Evolutionary conservation across 306 rosid species (phyloP), one percentile per base, ranked within the genome.

Genomic region (Quercus dentata): DNA sequence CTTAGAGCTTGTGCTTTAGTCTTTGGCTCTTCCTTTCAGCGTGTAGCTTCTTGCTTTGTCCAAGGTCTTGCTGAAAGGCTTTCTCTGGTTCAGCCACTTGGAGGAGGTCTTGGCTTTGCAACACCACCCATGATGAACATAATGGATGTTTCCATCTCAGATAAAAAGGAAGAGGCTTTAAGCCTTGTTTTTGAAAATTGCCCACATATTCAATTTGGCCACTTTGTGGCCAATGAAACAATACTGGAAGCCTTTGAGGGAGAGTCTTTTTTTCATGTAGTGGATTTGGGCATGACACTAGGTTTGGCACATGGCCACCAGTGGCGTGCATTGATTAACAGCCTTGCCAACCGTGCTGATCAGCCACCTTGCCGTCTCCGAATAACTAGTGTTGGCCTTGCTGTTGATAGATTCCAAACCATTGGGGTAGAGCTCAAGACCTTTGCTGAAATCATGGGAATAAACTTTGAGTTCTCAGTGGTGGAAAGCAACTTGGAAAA

Each of bases 191-290:
- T 92, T 65, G 91, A 91, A 18, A 88, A 83, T 33, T 91, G 93
- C 77, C 97, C 98, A 33, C 90, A 94, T 10, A 88, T 94, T 59
- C 89, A 88, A n/a, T 92, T 92, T 57, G 97, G 97, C 61, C 98
- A 94, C 76, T 92, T 85, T 79, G 91, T 92, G 54, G 97, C 95
- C 73, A 92, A 88, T 76, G 74, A 85, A 31, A 77, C 83, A 76
- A 91, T 94, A 86, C 78, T 92, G 90, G 98, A 94, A 94, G 99
- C 94, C 94, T 91, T 94, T 91, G 97, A 91, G 94, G 91, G 95
- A 84, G 95, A 84, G 89, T 85, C 88, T 90, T 90, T 78, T 55
- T 84, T 94, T 15, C 99, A 94, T 59, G 94, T 94, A 20, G 86
- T 92, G 4, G 99, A 94, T 84, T 55, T 91, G 0, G 99, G 99